A percentile compares a stretch with the other conserved stretches of the same genome.
Evolutionary conservation across 768 basidiomycete species (phyloP).

Genomic region (Leucosporidium scottii): DNA sequence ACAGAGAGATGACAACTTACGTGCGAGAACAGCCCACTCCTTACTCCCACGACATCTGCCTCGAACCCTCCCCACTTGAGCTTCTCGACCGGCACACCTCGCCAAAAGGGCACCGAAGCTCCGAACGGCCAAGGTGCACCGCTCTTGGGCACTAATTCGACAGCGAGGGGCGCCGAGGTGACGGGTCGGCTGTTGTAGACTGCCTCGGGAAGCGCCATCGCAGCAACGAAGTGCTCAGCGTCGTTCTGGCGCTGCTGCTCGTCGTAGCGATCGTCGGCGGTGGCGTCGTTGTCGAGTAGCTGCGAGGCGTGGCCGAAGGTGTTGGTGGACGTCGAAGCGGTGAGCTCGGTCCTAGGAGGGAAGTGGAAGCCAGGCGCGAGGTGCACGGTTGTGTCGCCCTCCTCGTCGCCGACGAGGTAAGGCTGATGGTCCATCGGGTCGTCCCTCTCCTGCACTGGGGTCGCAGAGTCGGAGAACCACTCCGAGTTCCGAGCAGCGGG

Average conservation of each 20-base stretch:
- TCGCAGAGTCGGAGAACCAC: neutral
- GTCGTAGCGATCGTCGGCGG: too few species aligned
- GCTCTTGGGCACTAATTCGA: slow-evolving; percentile 14
- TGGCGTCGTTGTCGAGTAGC: too few species aligned
- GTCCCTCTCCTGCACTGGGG: neutral
- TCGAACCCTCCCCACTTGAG: slow-evolving; percentile 29
- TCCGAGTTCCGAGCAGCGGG: too few species aligned
- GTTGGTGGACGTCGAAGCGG: too few species aligned
- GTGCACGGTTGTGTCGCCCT: neutral
- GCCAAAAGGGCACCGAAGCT: slow-evolving; percentile 7
- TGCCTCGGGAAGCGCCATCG: slow-evolving; percentile 9
- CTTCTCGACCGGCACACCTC: slow-evolving; percentile 4
- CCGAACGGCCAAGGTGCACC: slow-evolving; percentile 20
- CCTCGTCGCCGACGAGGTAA: slow-evolving; percentile 11
- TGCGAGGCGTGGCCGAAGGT: too few species aligned
- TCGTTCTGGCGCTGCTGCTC: too few species aligned
- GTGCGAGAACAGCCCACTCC: slow-evolving; percentile 11
- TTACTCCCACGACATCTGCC: slow-evolving; percentile 20
- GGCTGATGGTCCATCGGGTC: neutral
- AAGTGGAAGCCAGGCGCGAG: neutral
- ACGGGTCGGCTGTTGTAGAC: neutral
- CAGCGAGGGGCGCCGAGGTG: slow-evolving; percentile 2
- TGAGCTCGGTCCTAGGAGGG: neutral
- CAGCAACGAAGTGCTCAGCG: slow-evolving; percentile 4
- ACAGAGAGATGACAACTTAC: neutral